phyloP scores from a whole-genome alignment of 1,139 yeast species.

The Yamadazyma conglobata region DNA sequence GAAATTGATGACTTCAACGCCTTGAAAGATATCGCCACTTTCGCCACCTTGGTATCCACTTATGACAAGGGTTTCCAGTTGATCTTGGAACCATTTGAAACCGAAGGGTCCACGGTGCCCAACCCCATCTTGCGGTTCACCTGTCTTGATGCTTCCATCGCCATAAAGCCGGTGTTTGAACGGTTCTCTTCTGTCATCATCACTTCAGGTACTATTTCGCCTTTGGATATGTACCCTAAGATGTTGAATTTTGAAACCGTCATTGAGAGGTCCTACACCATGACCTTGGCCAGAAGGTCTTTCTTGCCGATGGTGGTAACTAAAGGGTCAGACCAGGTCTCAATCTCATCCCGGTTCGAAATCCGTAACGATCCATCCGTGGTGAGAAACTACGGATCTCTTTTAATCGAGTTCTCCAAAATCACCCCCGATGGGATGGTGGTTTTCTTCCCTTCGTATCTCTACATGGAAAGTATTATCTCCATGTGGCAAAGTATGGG shows the following conservation, averaged over 20 bases:
- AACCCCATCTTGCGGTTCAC: conserved; percentile 94
- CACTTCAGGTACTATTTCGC: conserved; percentile 97
- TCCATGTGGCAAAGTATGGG: conserved; percentile 99
- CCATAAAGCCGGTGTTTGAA: conserved; percentile 95
- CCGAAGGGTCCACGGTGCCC: conserved; percentile 96
- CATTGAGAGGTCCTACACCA: conserved; percentile 89
- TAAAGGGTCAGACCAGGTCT: conserved; percentile 96
- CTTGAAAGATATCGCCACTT: conserved; percentile 90
- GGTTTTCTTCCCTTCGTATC: conserved; percentile 93
- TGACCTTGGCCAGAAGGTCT: conserved; percentile 90
- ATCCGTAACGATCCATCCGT: conserved; percentile 97
- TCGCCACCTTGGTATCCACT: conserved; percentile 93
- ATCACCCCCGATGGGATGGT: conserved; percentile 98
- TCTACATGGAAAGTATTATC: conserved; percentile 95
- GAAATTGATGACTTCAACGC: conserved; percentile 93
- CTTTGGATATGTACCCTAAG: conserved; percentile 97
- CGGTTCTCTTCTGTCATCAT: conserved; percentile 90
- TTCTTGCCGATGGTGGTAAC: conserved; percentile 95
- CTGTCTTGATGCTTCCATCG: conserved; percentile 95
- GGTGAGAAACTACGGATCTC: conserved; percentile 92
- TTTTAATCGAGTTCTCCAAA: conserved; percentile 87
- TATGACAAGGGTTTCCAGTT: conserved; percentile 91
- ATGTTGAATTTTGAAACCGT: conserved; percentile 95
- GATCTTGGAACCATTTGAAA: conserved; percentile 92
- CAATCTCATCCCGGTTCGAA: conserved; percentile 92